Evolutionary conservation across 176 grass and related monocot genomes (phyloP).

Genomic region (Metroxylon sagu): DNA sequence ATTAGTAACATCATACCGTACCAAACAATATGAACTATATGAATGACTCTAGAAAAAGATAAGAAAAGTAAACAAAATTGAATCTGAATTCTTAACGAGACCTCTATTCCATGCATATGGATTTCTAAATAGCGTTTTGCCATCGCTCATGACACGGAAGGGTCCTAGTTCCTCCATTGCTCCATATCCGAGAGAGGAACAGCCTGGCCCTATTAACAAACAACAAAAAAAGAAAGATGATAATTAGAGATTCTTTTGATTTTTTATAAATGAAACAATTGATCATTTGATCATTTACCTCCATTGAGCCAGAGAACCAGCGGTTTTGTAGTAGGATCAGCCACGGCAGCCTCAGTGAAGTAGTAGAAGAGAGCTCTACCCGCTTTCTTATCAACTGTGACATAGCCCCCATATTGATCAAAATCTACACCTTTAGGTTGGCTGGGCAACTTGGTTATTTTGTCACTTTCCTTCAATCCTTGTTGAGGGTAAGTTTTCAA

Average conservation of each 20-base stretch:
- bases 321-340: slow-evolving; percentile 23
- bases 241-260: neutral
- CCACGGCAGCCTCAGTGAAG: slow-evolving; percentile 45
- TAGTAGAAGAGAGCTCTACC: slow-evolving; percentile 91
- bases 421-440: slow-evolving; percentile 53
- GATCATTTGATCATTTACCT: slow-evolving; percentile 18
- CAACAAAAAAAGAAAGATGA: neutral
- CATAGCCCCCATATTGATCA: slow-evolving; percentile 72
- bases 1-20: too few relatives aligned
- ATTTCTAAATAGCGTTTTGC: slow-evolving; percentile 62
- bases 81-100: slow-evolving; percentile 1
- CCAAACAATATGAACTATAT: too few relatives aligned
- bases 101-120: slow-evolving; percentile 77
- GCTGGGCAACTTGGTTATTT: slow-evolving; percentile 48
- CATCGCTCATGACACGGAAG: slow-evolving; percentile 84
- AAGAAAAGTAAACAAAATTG: too few relatives aligned
- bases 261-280: neutral
- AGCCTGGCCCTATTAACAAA: slow-evolving; percentile 40
- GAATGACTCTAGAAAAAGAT: too few relatives aligned
- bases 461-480: slow-evolving; percentile 50
- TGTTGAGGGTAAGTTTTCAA: neutral
- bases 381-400: slow-evolving; percentile 46
- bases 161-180: slow-evolving; percentile 95
- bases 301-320: slow-evolving; percentile 92
- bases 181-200: slow-evolving; percentile 82